A percentile compares a stretch with the other conserved stretches of the same genome.
Conservation (phyloP, 768 basidiomycete genomes). For the Gautieria morchelliformis region DNA sequence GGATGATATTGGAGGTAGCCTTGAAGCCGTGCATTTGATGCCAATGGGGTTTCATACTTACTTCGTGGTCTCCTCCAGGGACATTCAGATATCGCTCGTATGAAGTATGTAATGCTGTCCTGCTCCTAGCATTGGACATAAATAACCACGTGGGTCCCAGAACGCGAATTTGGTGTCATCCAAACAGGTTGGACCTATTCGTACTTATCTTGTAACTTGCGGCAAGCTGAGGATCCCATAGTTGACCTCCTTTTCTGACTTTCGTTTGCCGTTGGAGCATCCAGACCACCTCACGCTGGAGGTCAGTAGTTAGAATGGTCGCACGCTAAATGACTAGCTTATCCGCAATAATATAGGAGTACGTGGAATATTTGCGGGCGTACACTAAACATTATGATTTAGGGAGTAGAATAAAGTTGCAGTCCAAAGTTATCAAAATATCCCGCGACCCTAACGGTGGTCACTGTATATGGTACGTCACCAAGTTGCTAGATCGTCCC, state of each 20-base stretch:
- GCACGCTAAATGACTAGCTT: neutral
- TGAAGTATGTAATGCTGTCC: constrained; percentile 21
- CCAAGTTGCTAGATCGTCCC: constrained; percentile 13
- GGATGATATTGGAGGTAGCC: constrained; percentile 31
- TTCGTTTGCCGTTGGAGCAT: constrained; percentile 37
- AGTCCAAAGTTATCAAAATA: constrained; percentile 31
- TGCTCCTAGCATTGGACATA: neutral
- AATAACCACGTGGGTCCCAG: constrained; percentile 18
- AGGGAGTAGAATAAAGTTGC: constrained; percentile 26
- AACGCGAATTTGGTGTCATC: constrained; percentile 43
- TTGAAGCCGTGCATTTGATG: too few relatives aligned
- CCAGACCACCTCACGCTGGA: constrained; percentile 39
- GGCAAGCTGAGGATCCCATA: constrained; percentile 19
- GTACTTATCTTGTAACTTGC: neutral
- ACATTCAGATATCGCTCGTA: constrained; percentile 43
- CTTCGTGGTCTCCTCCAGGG: constrained; percentile 11
- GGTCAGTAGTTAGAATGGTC: constrained; percentile 13
- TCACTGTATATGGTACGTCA: constrained; percentile 29
- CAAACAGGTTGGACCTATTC: constrained; percentile 20
- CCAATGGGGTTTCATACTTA: neutral
- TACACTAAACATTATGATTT: constrained; percentile 37
- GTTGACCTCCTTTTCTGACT: constrained; percentile 51
- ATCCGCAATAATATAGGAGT: constrained; percentile 24
- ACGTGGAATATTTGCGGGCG: constrained; percentile 39
- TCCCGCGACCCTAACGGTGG: constrained; percentile 23